Conservation (phyloP, 1,139 yeast species). For the Protomyces lactucae-debilis region DNA sequence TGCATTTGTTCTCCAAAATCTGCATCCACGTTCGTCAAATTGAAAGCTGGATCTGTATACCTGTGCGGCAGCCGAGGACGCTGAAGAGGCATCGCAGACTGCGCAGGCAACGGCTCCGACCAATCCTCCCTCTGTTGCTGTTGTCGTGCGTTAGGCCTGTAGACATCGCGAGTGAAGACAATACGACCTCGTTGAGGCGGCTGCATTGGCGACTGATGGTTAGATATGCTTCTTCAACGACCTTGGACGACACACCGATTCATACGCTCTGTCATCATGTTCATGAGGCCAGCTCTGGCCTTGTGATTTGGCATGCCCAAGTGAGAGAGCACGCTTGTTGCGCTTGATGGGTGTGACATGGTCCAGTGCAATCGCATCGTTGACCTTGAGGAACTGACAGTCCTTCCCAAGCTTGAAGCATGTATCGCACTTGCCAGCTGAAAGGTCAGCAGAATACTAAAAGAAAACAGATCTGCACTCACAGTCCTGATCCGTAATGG, state of each 20-base stretch:
- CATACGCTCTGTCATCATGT: not conserved
- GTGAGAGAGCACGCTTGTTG: not conserved
- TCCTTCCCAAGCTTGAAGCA: conserved; percentile 14
- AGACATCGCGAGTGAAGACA: not conserved
- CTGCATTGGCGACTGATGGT: not conserved
- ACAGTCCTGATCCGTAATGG: conserved; percentile 10
- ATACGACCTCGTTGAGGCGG: not conserved
- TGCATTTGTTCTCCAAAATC: not conserved
- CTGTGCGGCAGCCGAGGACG: not conserved
- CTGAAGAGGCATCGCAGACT: not conserved
- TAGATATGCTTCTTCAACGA: not conserved
- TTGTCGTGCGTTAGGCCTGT: not conserved
- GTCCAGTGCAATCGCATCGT: conserved; percentile 4
- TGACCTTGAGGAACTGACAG: conserved; percentile 22
- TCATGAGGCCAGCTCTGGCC: not conserved
- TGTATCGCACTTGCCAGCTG: conserved; percentile 19
- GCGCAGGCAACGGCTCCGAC: not conserved
- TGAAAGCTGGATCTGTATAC: not conserved
- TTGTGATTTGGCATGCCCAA: not conserved
- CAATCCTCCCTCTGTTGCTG: not conserved
- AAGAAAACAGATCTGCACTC: not conserved
- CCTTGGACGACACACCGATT: not conserved
- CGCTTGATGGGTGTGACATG: not conserved
- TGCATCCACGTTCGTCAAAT: not conserved
- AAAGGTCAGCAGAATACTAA: not conserved